A percentile compares a stretch with the other conserved stretches of the same genome.
These are phyloP conservation scores for Epichloe brachyelytri DNA, from an alignment of 2,329 filamentous ascomycete species.

Conservation along the genomic window DNA sequence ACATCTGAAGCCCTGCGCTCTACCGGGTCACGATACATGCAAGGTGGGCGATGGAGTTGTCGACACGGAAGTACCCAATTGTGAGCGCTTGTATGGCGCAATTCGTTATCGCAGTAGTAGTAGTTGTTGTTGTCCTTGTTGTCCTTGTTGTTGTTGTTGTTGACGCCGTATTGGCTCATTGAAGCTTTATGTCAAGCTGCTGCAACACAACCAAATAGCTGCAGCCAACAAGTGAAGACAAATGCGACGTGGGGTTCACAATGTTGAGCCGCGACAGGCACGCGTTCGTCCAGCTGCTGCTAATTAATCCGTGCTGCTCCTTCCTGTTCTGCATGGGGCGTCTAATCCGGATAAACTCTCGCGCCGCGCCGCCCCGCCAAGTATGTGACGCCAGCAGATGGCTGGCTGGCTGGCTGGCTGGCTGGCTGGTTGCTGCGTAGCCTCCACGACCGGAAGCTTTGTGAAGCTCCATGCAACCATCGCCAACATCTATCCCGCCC, in stretches of 20 bases:
- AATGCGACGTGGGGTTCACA: neutral
- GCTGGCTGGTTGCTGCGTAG: neutral
- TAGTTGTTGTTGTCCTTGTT: too few relatives aligned
- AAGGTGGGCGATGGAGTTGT: neutral
- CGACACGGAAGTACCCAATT: too few relatives aligned
- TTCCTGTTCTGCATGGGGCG: neutral
- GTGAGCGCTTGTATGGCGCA: too few relatives aligned
- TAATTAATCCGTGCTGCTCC: too few relatives aligned
- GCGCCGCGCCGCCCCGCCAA: neutral
- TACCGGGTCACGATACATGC: neutral
- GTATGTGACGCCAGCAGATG: neutral
- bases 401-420: neutral
- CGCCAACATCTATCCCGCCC: neutral
- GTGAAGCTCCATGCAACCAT: neutral
- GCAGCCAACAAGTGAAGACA: neutral
- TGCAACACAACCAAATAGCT: neutral
- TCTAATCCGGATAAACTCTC: slow-evolving; percentile 2
- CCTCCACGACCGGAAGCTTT: neutral
- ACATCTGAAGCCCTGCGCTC: slow-evolving; percentile 19
- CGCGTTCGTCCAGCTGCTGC: neutral
- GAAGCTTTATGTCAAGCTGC: neutral
- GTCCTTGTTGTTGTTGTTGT: too few relatives aligned
- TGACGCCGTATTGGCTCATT: neutral
- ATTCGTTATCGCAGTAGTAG: too few relatives aligned
- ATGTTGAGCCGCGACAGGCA: neutral